phyloP scores from a whole-genome alignment of 2,329 filamentous ascomycete species.

The Xylariaceae sp. region DNA sequence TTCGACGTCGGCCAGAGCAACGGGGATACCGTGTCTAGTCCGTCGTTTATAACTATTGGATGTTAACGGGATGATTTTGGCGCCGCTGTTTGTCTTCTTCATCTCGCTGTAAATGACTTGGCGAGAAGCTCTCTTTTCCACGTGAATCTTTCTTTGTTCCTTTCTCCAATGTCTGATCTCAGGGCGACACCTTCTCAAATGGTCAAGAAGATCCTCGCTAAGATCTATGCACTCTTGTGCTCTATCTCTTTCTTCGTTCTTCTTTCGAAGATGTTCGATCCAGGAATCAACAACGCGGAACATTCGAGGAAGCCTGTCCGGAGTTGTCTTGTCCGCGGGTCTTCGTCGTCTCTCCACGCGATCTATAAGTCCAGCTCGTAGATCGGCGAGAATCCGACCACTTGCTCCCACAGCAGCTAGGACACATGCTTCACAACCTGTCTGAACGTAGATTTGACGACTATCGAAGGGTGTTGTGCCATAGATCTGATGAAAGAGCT shows the following conservation, averaged over 20 bases:
- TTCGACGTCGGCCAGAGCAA: conserved; percentile 20
- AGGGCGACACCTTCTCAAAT: conserved; percentile 18
- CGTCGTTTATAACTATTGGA: conserved; percentile 10
- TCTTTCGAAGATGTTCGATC: conserved; percentile 33
- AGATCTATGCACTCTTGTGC: conserved; percentile 17
- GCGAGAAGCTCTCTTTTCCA: conserved; percentile 1
- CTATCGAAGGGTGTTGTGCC: conserved; percentile 28
- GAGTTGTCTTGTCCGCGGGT: neutral
- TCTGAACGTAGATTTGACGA: conserved; percentile 28
- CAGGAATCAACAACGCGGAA: conserved; percentile 41
- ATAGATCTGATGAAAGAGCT: conserved; percentile 35
- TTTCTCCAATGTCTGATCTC: conserved; percentile 19
- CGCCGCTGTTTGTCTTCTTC: conserved; percentile 8
- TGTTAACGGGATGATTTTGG: conserved; percentile 12
- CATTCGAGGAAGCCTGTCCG: conserved; percentile 32
- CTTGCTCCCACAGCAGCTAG: conserved; percentile 46
- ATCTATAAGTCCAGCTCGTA: conserved; percentile 42
- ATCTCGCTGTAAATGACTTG: conserved; percentile 20
- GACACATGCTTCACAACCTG: conserved; percentile 51
- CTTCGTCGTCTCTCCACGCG: conserved; percentile 28
- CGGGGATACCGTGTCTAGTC: conserved; percentile 25
- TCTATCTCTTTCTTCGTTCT: conserved; percentile 9
- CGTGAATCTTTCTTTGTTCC: conserved; percentile 10
- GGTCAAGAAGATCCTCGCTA: conserved; percentile 19
- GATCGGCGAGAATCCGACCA: conserved; percentile 38